Evolutionary conservation across 176 grass and related monocot species (phyloP), one percentile per base, ranked within the genome.

Genomic region (Dendrocalamus sinicus): DNA sequence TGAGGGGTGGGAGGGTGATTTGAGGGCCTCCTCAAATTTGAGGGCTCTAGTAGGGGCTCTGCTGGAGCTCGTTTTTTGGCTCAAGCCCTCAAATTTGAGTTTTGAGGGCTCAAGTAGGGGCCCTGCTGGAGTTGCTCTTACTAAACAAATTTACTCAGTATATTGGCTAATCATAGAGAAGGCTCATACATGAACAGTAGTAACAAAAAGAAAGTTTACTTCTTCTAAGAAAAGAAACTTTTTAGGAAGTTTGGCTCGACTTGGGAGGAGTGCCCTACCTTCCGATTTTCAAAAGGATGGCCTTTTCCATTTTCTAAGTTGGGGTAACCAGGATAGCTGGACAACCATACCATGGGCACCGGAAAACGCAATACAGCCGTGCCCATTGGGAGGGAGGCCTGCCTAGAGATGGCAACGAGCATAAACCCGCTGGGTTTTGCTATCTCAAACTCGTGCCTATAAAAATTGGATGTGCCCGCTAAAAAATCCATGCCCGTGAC

Each of bases 151-250:
- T 22, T 23, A 9, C 45, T 9, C 32, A 4, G 30, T 2, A 23
- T 20, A 39, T 19, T 22, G 1, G 1, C 24, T 20, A 58, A n/a
- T 57, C 53, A 26, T 32, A 39, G 5, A 73, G 12, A 73, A 72
- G 3, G 20, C 23, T 41, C 14, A 64, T 24, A 22, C 13, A 54
- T 44, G 32, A 65, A 54, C 55, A 54, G 4, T 39, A 63, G 35
- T n/a, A 84, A 6, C 44, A 72, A 79, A 74, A 64, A 69, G 11
- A 87, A 65, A 67, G 14, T 20, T 19, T n/a, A 11, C 47, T 51
- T 54, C 9, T 15, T 54, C 9, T 15, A 24, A 2, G 8, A 3
- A 76, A 46, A 14, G 1, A 68, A 55, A 28, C n/a, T 66, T 64
- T 63, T 44, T 46, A 12, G 45, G 63, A 73, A 47, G 55, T 72